These are phyloP conservation scores for Oenanthe sinensis DNA, from an alignment of 129 eudicot genomes.

Conservation along the genomic window DNA sequence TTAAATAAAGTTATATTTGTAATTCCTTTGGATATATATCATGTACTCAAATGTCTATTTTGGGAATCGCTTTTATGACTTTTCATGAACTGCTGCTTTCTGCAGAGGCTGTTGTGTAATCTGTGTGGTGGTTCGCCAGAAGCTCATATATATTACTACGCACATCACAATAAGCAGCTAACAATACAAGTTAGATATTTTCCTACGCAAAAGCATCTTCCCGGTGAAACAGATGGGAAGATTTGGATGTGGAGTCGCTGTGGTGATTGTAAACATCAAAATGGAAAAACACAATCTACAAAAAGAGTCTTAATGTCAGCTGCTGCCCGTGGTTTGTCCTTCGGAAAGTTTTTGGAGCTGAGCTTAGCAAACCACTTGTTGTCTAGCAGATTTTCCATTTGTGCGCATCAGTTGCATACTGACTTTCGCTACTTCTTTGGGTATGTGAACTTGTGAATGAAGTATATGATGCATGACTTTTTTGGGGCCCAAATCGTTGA, in stretches of 20 bases:
- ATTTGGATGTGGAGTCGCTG: conserved; percentile 99
- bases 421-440: conserved; percentile 91
- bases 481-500: background rate
- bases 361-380: conserved; percentile 68
- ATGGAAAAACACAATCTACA: conserved; percentile 63
- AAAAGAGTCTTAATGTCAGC: conserved; percentile 74
- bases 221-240: conserved; percentile 78
- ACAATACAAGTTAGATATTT: conserved; percentile 58
- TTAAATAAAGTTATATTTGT: background rate
- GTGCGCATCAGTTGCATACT: conserved; percentile 68
- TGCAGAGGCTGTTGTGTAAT: conserved; percentile 59
- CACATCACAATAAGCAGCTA: conserved; percentile 78
- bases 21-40: background rate
- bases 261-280: conserved; percentile 59
- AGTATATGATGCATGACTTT: background rate
- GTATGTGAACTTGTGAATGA: conserved; percentile 29
- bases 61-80: background rate
- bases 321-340: conserved; percentile 79
- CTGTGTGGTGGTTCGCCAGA: conserved; percentile 61
- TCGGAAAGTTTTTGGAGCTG: conserved; percentile 90
- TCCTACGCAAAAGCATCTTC: conserved; percentile 33
- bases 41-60: background rate
- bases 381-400: conserved; percentile 46
- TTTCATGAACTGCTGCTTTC: conserved; percentile 5
- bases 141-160: conserved; percentile 69